Conservation (phyloP, 371 early-diverging fungal species). For the Apophysomyces ossiformis region DNA sequence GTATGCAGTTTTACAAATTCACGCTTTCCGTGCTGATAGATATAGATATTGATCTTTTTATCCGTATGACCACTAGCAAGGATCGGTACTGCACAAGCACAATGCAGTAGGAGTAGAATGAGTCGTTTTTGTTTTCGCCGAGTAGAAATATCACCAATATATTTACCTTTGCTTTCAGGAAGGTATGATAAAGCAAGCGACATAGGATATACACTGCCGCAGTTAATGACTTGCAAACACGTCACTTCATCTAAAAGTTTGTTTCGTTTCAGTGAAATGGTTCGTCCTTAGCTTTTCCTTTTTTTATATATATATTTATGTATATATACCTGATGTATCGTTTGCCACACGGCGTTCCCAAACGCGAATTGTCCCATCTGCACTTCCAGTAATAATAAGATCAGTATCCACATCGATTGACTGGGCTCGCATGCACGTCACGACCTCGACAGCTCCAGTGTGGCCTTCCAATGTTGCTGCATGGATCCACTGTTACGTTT, state of each 20-base stretch:
- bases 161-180: constrained; percentile 63
- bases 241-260: constrained; percentile 46
- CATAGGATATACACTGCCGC: constrained; percentile 74
- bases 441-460: constrained; percentile 67
- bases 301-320: too few species aligned
- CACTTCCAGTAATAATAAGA: constrained; percentile 76
- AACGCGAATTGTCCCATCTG: constrained; percentile 80
- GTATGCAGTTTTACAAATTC: constrained; percentile 68
- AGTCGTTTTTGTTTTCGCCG: too few species aligned
- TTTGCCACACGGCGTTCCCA: constrained; percentile 66
- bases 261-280: too few species aligned
- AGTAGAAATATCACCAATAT: background rate
- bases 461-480: constrained; percentile 77
- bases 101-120: background rate
- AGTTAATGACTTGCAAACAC: constrained; percentile 70
- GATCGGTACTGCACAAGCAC: constrained; percentile 52
- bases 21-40: constrained; percentile 27
- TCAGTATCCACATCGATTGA: constrained; percentile 46
- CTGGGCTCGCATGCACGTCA: constrained; percentile 64
- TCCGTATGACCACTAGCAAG: constrained; percentile 84
- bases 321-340: constrained; percentile 45
- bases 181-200: constrained; percentile 72
- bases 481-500: constrained; percentile 57
- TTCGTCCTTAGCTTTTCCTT: background rate
- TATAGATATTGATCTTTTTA: constrained; percentile 68